Base-by-base conservation (phyloP, 2,329 filamentous ascomycete species). In the Claviceps citrina region DNA sequence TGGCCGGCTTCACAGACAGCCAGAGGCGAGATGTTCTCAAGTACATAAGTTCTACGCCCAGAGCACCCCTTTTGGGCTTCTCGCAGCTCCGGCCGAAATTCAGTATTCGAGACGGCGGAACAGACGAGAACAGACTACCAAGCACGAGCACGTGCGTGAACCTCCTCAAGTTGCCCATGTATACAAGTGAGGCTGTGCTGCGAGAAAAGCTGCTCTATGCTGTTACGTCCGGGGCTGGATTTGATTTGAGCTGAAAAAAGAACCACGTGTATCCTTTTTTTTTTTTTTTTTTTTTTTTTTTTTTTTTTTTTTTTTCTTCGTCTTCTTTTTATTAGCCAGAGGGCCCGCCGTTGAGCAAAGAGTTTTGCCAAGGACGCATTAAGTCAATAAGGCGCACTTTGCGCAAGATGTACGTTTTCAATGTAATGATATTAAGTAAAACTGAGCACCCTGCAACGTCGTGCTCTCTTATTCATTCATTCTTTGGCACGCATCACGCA, bases 71-170 rank as follows among this genome's bases (percentile, higher is more conserved):
- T 33, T 64, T 96, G 3, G 91, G 91, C 0, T 98, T 98, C 55
- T 76, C 76, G 15, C 82, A 91, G 53, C 63, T 98, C 47, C 82
- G 79, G 42, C 91, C 91, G 2, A 68, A 70, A 30, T 98, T 98
- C 58, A 89, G 79, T 53, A 96, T 98, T 46, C 68, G 91, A 4
- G 91, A 98, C 59, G 79, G 77, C 1, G 60, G 58, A 6, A 51
- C 50, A 6, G 59, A 62, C 27, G 54, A 62, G 42, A 84, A 94
- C 63, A 69, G 91, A 43, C 63, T 95, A 46, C 91, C 91, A 2
- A 96, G 85, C 55, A 86, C 91, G 15, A 95, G 87, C 56, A 98
- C 91, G 0, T 98, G 91, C 52, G 85, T 96, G 22, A 98, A 98
- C 56, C 57, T 98, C 49, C 63, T 98, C 36, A 98, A 98, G 66